Conservation (phyloP, 2,329 filamentous ascomycete species). For the Ophiostoma triangulosporum region DNA sequence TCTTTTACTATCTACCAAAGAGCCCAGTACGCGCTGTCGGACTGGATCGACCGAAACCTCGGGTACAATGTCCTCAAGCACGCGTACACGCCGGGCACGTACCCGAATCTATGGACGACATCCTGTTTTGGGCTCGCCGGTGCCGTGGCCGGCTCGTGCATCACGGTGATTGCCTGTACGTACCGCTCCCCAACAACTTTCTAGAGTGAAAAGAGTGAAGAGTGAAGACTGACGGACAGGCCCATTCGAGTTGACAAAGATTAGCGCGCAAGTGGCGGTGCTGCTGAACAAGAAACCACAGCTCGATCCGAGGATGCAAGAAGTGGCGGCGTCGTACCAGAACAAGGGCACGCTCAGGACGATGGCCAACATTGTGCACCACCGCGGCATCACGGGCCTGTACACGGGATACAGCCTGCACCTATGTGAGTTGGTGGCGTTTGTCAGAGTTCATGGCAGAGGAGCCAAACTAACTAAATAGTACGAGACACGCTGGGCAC, state of each 20-base stretch:
- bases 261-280: conserved; percentile 74
- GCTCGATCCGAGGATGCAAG: conserved; percentile 35
- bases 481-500: conserved; percentile 76
- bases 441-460: too few species aligned
- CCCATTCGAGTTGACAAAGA: conserved; percentile 80
- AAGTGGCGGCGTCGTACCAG: conserved; percentile 55
- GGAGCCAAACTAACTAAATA: conserved; percentile 21
- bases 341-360: conserved; percentile 67
- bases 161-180: conserved; percentile 66
- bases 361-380: conserved; percentile 61
- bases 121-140: conserved; percentile 66
- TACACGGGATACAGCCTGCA: conserved; percentile 74
- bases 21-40: conserved; percentile 60
- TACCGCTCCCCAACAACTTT: background rate
- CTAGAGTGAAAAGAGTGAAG: background rate
- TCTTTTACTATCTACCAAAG: conserved; percentile 49
- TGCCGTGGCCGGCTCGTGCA: conserved; percentile 64
- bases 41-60: conserved; percentile 54
- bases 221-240: conserved; percentile 26
- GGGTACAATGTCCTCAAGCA: conserved; percentile 58
- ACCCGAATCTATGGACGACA: conserved; percentile 60
- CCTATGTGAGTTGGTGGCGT: conserved; percentile 45
- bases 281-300: conserved; percentile 50
- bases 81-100: conserved; percentile 55
- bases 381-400: conserved; percentile 57